Conservation (phyloP, 345 rosid genomes). For the Salix viminalis region DNA sequence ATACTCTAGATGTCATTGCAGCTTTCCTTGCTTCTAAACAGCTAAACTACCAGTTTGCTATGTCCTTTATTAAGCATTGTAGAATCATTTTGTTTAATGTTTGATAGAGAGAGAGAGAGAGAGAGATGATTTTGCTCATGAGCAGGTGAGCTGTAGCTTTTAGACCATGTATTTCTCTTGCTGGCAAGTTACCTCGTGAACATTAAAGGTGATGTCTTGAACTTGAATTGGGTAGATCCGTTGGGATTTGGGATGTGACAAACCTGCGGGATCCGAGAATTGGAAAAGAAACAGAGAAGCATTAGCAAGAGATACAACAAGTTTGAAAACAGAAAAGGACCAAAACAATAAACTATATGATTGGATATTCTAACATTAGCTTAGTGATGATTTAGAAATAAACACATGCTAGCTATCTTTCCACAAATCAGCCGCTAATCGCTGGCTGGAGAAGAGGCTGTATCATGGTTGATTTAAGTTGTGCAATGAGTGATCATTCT, state of each 20-base stretch:
- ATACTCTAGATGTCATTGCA: neutral
- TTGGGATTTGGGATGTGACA: slow-evolving; percentile 53
- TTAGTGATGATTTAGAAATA: neutral
- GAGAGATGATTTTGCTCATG: neutral
- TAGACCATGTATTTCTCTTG: neutral
- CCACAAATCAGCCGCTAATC: neutral
- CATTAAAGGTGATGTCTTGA: slow-evolving; percentile 52
- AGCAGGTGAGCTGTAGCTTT: neutral
- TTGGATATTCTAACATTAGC: neutral
- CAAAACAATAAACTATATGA: neutral
- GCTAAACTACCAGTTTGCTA: neutral
- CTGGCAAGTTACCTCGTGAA: slow-evolving; percentile 59
- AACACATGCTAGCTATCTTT: neutral
- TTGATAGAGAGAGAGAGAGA: neutral
- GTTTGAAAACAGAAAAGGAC: neutral
- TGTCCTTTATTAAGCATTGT: neutral
- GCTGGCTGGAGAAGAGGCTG: neutral
- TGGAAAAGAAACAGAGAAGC: neutral
- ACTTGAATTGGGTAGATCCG: slow-evolving; percentile 65
- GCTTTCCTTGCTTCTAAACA: neutral
- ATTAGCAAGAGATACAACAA: neutral
- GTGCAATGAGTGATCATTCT: slow-evolving; percentile 62
- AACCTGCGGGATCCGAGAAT: slow-evolving; percentile 47
- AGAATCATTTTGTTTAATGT: neutral
- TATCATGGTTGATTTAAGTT: neutral